These are phyloP conservation scores for Aspergillus brunneoviolaceus DNA, from an alignment of 2,329 filamentous ascomycete species.

Conservation along the genomic window DNA sequence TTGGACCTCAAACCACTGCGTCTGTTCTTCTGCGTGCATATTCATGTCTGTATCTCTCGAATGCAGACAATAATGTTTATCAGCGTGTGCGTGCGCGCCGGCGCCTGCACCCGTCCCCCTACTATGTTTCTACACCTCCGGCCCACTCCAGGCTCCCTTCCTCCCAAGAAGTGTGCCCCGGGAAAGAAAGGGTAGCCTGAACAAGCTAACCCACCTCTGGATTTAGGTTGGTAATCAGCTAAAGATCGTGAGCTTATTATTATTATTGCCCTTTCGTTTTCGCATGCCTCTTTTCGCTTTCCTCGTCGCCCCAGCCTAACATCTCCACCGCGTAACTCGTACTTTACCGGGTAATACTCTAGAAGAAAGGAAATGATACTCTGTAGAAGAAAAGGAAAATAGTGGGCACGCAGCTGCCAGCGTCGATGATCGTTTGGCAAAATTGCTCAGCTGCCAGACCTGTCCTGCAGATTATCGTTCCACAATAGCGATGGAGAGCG, in stretches of 20 bases:
- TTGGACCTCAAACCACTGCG: background rate
- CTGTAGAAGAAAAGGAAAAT: background rate
- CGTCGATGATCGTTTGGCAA: slow-evolving; percentile 7
- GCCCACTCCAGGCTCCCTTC: too few species aligned
- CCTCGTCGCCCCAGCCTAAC: background rate
- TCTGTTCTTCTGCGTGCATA: background rate
- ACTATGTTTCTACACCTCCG: too few species aligned
- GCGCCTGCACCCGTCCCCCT: too few species aligned
- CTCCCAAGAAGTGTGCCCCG: too few species aligned
- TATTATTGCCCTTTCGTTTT: background rate
- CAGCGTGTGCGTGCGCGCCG: background rate
- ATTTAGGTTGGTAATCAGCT: too few species aligned
- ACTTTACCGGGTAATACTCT: background rate
- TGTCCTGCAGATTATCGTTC: slow-evolving; percentile 22
- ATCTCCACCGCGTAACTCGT: too few species aligned
- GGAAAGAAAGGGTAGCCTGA: too few species aligned
- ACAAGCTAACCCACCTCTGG: too few species aligned
- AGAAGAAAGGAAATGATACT: background rate
- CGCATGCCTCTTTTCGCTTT: background rate
- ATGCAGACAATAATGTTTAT: background rate
- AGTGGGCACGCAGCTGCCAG: slow-evolving; percentile 4
- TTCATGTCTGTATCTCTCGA: background rate
- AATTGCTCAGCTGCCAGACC: slow-evolving; percentile 24
- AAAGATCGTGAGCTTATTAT: background rate
- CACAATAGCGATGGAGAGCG: slow-evolving; percentile 19